A percentile compares a stretch with the other conserved stretches of the same genome.
These are phyloP conservation scores for Eutrema japonicum DNA, from an alignment of 345 rosid species.

Conservation along the genomic window DNA sequence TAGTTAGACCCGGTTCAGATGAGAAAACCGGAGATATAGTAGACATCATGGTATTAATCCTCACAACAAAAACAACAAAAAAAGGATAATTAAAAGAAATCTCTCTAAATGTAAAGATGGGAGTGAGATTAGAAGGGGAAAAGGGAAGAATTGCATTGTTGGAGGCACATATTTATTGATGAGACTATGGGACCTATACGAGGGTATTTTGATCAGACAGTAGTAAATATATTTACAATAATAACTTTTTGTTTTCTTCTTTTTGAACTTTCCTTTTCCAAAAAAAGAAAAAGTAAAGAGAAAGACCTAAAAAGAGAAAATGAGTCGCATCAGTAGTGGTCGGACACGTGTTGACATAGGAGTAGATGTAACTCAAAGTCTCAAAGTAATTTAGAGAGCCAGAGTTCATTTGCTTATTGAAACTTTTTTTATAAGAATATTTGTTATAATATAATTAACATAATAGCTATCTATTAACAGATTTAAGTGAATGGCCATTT, in stretches of 20 bases:
- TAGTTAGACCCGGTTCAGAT: conserved; percentile 44
- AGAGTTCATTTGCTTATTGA: neutral
- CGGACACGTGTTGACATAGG: conserved; percentile 18
- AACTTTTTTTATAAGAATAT: no score
- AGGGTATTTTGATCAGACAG: conserved; percentile 25
- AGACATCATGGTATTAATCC: conserved; percentile 52
- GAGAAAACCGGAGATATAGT: conserved; percentile 49
- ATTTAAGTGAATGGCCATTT: neutral
- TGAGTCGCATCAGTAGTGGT: neutral
- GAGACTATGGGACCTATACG: conserved; percentile 35
- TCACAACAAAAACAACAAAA: neutral
- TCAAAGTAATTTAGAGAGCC: neutral
- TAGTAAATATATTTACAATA: neutral
- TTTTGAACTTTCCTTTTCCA: neutral
- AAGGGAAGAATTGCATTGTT: conserved; percentile 78
- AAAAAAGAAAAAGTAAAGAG: neutral
- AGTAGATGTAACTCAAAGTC: conserved; percentile 4
- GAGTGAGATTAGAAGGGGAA: conserved; percentile 57
- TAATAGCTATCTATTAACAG: neutral
- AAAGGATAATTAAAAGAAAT: neutral
- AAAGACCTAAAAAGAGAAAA: conserved; percentile 21
- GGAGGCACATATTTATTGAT: conserved; percentile 66
- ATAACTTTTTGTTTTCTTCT: neutral
- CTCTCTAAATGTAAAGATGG: conserved; percentile 27
- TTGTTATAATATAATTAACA: neutral